Evolutionary conservation across 2,329 filamentous ascomycete genomes (phyloP).

Genomic region (Neocatenulostroma microsporum): DNA sequence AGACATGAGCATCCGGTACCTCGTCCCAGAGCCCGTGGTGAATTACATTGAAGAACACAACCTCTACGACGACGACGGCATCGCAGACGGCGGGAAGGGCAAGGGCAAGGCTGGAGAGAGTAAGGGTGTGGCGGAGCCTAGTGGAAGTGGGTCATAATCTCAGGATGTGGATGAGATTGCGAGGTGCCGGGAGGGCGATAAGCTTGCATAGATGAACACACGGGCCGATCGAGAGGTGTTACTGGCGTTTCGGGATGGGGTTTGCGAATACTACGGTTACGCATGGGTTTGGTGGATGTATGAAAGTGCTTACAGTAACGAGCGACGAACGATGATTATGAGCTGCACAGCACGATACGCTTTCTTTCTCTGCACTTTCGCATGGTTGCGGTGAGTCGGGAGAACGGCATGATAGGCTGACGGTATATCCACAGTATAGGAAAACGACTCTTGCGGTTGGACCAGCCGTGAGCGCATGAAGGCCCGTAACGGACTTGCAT

Average conservation of each 20-base stretch:
- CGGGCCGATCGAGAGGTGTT: neutral
- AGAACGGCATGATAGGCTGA: no score
- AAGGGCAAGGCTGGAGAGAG: constrained; percentile 28
- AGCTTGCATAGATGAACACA: neutral
- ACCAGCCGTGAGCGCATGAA: no score
- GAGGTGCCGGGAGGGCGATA: no score
- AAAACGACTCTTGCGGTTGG: no score
- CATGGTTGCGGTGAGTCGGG: no score
- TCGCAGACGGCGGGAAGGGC: constrained; percentile 14
- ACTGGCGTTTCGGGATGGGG: neutral
- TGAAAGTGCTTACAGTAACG: neutral
- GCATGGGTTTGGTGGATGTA: neutral
- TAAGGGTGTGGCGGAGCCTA: constrained; percentile 14
- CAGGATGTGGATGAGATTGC: no score
- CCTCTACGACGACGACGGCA: constrained; percentile 32
- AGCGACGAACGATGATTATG: neutral
- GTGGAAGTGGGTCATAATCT: neutral
- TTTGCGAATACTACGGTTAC: neutral
- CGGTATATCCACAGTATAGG: no score
- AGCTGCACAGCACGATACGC: no score
- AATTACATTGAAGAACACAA: constrained; percentile 37
- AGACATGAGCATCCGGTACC: constrained; percentile 74
- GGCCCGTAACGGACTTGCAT: no score
- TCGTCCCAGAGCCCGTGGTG: constrained; percentile 66
- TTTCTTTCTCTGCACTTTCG: no score